Evolutionary conservation across 805 yeast genomes (phyloP).

Genomic region (Blastobotrys chiropterorum): DNA sequence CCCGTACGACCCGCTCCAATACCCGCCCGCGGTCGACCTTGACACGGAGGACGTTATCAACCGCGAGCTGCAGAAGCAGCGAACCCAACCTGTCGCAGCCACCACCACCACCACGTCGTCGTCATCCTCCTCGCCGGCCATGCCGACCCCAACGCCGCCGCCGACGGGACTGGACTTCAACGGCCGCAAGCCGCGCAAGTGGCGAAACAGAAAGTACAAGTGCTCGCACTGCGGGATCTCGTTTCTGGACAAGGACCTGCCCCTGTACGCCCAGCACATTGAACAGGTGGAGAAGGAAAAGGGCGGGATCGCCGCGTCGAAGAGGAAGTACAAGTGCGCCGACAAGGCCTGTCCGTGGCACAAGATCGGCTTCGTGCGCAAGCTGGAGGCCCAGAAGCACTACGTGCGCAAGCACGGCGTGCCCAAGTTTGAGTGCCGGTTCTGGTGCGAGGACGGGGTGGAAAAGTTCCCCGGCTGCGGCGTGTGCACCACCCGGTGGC

Average conservation of each 20-base stretch:
- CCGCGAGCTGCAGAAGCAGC: neutral
- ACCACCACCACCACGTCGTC: neutral
- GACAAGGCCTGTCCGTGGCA: conserved; percentile 24
- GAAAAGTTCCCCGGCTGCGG: conserved; percentile 23
- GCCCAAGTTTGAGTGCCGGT: conserved; percentile 26
- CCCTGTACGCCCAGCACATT: conserved; percentile 16
- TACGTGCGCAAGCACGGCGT: conserved; percentile 24
- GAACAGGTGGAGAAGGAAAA: conserved; percentile 13
- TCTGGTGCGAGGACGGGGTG: conserved; percentile 20
- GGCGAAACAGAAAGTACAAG: conserved; percentile 18
- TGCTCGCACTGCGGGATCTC: conserved; percentile 18
- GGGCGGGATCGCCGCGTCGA: conserved; percentile 11
- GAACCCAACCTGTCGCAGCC: neutral
- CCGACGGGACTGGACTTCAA: conserved; percentile 15
- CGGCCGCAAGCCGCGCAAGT: conserved; percentile 18
- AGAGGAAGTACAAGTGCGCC: conserved; percentile 25
- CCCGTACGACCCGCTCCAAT: neutral
- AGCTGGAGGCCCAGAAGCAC: conserved; percentile 26
- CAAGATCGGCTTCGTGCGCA: conserved; percentile 24
- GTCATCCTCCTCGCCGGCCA: neutral
- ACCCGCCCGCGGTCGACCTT: neutral
- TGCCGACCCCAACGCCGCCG: conserved; percentile 3
- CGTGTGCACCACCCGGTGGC: conserved; percentile 26
- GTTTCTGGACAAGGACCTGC: conserved; percentile 17
- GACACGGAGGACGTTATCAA: neutral